A percentile compares a stretch with the other conserved stretches of the same genome.
Conservation (phyloP, 345 rosid genomes). For the Conringia planisiliqua region DNA sequence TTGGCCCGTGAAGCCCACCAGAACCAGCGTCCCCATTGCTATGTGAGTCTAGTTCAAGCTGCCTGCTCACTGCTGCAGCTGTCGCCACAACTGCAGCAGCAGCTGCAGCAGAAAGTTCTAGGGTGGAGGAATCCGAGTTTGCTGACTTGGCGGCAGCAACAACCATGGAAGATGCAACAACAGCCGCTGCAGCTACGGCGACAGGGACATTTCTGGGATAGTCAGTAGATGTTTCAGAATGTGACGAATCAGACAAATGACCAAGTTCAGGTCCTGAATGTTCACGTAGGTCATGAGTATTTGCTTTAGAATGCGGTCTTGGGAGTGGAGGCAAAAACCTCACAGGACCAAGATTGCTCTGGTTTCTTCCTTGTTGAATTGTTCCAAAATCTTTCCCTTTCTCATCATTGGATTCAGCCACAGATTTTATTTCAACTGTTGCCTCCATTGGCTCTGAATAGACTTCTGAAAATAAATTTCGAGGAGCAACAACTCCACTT, state of each 20-base stretch:
- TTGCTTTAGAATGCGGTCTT: conserved; percentile 38
- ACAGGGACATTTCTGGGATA: conserved; percentile 70
- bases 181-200: conserved; percentile 92
- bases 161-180: conserved; percentile 94
- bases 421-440: conserved; percentile 42
- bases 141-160: conserved; percentile 78
- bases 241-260: conserved; percentile 34
- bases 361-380: conserved; percentile 37
- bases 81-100: conserved; percentile 92
- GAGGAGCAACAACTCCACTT: conserved; percentile 92
- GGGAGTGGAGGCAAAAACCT: conserved; percentile 65
- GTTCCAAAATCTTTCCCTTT: conserved; percentile 33
- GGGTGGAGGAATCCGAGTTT: conserved; percentile 48
- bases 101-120: conserved; percentile 83
- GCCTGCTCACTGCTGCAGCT: conserved; percentile 70
- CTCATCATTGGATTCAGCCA: conserved; percentile 40
- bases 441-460: conserved; percentile 53
- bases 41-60: conserved; percentile 49
- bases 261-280: conserved; percentile 37
- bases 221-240: conserved; percentile 43
- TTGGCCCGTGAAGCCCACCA: conserved; percentile 41
- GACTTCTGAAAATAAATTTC: conserved; percentile 67
- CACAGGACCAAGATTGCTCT: conserved; percentile 41
- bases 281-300: conserved; percentile 42
- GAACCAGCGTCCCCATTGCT: conserved; percentile 57